phyloP scores from a whole-genome alignment of 2,329 filamentous ascomycete genomes.

The Nemania sp. region DNA sequence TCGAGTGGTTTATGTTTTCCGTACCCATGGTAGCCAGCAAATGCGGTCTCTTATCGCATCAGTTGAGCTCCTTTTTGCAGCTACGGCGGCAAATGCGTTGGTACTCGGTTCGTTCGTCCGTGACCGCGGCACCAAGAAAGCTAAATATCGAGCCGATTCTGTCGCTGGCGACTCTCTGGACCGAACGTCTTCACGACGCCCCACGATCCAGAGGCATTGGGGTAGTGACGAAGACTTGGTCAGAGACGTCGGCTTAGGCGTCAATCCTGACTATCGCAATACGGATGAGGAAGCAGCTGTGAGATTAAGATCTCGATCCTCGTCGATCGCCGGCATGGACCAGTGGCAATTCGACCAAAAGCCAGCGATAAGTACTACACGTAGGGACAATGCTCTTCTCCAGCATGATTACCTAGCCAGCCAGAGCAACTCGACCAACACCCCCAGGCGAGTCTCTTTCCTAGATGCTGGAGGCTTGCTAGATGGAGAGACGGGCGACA shows the following conservation, averaged over 20 bases:
- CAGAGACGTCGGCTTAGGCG: constrained; percentile 74
- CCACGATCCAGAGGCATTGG: constrained; percentile 68
- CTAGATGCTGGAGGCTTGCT: constrained; percentile 83
- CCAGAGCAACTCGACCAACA: constrained; percentile 47
- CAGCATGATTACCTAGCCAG: constrained; percentile 41
- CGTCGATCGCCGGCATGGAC: constrained; percentile 48
- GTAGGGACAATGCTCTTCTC: constrained; percentile 52
- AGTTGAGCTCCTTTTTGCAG: constrained; percentile 86
- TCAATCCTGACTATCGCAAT: constrained; percentile 57
- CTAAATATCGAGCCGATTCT: constrained; percentile 73
- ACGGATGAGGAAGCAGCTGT: constrained; percentile 19
- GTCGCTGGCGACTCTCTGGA: constrained; percentile 66
- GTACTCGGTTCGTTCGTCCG: constrained; percentile 92
- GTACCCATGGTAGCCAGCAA: constrained; percentile 74
- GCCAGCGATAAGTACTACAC: constrained; percentile 44
- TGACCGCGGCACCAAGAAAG: constrained; percentile 88
- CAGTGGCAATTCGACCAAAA: constrained; percentile 55
- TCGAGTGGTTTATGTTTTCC: constrained; percentile 78
- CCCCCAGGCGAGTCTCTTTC: constrained; percentile 71
- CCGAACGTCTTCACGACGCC: constrained; percentile 49
- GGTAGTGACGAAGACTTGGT: constrained; percentile 93
- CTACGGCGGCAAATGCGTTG: constrained; percentile 83
- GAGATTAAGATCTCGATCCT: constrained; percentile 42
- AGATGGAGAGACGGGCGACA: constrained; percentile 51
- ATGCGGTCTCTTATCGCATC: constrained; percentile 88